Conservation (phyloP, 495 filamentous ascomycete species). For the Neurospora sp. region DNA sequence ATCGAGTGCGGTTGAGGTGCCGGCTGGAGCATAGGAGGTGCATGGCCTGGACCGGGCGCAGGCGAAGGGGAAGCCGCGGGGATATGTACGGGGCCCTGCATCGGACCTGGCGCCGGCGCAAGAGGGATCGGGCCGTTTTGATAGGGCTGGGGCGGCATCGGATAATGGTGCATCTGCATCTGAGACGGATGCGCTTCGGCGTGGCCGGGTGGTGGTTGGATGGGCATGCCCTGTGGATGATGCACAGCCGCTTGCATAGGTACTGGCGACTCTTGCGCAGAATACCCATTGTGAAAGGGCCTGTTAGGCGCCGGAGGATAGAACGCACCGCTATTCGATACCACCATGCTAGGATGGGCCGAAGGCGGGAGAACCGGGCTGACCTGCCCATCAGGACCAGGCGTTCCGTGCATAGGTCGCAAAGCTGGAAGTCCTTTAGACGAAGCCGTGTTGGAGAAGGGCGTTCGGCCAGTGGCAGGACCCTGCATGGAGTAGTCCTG, state of each 20-base stretch:
- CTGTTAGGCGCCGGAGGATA: conserved; percentile 27
- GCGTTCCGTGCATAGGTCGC: conserved; percentile 26
- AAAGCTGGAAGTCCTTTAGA: conserved; percentile 29
- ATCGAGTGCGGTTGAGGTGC: conserved; percentile 3
- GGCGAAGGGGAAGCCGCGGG: background rate
- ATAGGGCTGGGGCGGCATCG: conserved; percentile 16
- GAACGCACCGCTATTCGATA: conserved; percentile 30
- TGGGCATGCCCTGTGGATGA: conserved; percentile 5
- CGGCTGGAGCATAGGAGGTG: conserved; percentile 4
- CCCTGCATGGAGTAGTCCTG: background rate
- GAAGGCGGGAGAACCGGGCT: conserved; percentile 11
- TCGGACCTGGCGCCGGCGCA: background rate
- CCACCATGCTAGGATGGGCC: conserved; percentile 18
- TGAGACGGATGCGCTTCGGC: background rate
- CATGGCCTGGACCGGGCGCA: background rate
- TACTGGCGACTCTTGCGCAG: conserved; percentile 19
- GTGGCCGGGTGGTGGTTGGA: conserved; percentile 8
- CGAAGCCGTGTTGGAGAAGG: conserved; percentile 14
- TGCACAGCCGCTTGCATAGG: conserved; percentile 4
- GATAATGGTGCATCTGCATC: conserved; percentile 6
- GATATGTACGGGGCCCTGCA: background rate
- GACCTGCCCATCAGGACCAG: conserved; percentile 17
- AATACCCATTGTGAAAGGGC: conserved; percentile 32
- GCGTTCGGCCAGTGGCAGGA: conserved; percentile 8
- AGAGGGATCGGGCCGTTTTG: conserved; percentile 1